A percentile compares a stretch with the other conserved stretches of the same genome.
phyloP scores from a whole-genome alignment of 805 yeast genomes.

The Sugiyamaella americana region DNA sequence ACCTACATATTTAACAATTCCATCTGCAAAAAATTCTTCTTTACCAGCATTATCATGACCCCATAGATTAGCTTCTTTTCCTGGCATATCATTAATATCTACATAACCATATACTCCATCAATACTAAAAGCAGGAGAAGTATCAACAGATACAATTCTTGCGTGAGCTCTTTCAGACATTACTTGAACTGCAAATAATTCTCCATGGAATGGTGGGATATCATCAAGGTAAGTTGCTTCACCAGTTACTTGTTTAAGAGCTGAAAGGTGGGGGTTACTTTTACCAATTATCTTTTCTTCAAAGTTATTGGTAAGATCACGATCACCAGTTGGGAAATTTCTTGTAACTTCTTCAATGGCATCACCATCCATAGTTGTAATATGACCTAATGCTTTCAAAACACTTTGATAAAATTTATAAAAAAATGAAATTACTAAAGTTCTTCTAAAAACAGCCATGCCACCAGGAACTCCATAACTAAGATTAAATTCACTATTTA shows the following conservation, averaged over 20 bases:
- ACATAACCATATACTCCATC: slow-evolving; percentile 41
- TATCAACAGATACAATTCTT: slow-evolving; percentile 37
- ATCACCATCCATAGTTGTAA: slow-evolving; percentile 27
- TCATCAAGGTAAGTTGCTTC: slow-evolving; percentile 44
- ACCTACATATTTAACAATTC: slow-evolving; percentile 37
- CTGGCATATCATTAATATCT: slow-evolving; percentile 37
- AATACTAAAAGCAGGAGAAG: slow-evolving; percentile 34
- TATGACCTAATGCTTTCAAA: slow-evolving; percentile 15
- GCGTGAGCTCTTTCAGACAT: slow-evolving; percentile 41
- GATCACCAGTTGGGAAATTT: slow-evolving; percentile 33
- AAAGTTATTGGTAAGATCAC: slow-evolving; percentile 37
- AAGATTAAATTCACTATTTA: slow-evolving; percentile 35
- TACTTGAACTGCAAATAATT: slow-evolving; percentile 41
- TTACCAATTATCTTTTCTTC: slow-evolving; percentile 38
- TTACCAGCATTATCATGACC: slow-evolving; percentile 39
- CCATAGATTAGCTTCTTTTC: slow-evolving; percentile 37
- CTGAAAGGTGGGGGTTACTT: slow-evolving; percentile 40
- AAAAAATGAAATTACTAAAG: slow-evolving; percentile 42
- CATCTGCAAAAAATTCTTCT: slow-evolving; percentile 42
- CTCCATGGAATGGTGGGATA: slow-evolving; percentile 38
- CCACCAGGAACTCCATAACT: slow-evolving; percentile 45
- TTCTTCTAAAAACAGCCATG: slow-evolving; percentile 41
- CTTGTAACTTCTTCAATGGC: slow-evolving; percentile 35
- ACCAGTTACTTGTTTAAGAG: slow-evolving; percentile 43
- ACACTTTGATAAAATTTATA: slow-evolving; percentile 39